Conservation (phyloP, 2,329 filamentous ascomycete genomes). For the Tolypocladium sp. region DNA sequence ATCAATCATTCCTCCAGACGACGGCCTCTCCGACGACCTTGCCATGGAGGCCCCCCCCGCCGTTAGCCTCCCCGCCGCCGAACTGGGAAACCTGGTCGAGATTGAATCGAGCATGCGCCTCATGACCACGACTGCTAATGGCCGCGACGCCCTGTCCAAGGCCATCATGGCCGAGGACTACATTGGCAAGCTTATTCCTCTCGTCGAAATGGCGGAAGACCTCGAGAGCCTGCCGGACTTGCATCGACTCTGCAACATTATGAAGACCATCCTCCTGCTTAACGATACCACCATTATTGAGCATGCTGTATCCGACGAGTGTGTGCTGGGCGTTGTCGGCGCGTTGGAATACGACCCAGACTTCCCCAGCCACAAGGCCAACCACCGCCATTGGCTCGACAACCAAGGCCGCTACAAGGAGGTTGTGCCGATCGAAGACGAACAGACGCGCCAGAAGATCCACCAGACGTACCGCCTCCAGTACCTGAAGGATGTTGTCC, state of each 20-base stretch:
- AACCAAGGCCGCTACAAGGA: constrained; percentile 90
- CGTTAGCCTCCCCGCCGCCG: constrained; percentile 68
- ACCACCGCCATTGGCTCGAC: constrained; percentile 86
- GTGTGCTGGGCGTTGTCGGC: constrained; percentile 85
- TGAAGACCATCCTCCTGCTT: constrained; percentile 90
- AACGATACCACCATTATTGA: constrained; percentile 96
- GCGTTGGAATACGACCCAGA: constrained; percentile 97
- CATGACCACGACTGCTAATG: constrained; percentile 63
- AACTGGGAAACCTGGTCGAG: constrained; percentile 74
- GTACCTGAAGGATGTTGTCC: constrained; percentile 96
- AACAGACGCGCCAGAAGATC: constrained; percentile 76
- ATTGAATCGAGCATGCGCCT: constrained; percentile 78
- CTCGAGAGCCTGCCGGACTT: constrained; percentile 79
- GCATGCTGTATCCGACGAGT: constrained; percentile 80
- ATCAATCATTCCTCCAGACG: constrained; percentile 42
- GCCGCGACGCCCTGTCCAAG: constrained; percentile 80
- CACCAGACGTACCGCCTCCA: constrained; percentile 93
- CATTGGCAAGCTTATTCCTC: constrained; percentile 73
- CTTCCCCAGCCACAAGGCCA: constrained; percentile 94
- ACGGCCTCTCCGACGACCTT: constrained; percentile 78
- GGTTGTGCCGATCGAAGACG: constrained; percentile 85
- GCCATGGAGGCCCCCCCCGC: constrained; percentile 63
- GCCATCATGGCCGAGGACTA: constrained; percentile 81
- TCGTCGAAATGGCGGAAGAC: constrained; percentile 85
- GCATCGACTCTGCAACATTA: constrained; percentile 91